Evolutionary conservation across 2,329 filamentous ascomycete species (phyloP), one percentile per base, ranked within the genome.

Genomic region (Erysiphe pulchra): DNA sequence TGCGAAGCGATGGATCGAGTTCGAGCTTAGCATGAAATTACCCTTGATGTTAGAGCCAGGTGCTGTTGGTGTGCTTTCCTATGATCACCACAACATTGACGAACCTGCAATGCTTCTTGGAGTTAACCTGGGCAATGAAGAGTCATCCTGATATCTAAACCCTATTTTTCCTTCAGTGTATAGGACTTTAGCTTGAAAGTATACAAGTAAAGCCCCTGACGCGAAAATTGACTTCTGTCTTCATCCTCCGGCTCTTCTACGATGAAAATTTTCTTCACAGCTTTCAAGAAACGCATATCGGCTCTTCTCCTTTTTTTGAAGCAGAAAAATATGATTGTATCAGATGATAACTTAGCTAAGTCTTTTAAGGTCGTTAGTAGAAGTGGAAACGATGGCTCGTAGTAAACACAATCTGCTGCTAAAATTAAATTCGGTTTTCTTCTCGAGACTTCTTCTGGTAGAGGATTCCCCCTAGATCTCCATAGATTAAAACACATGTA

Each of bases 381-480:
- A 32, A 94, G 67, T 30, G 87, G 86, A 57, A 95, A 95, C 1
- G 90, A 83, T 2, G 87, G 85, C 61, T 95, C 90, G 60, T 92
- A 92, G 65, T 95, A 98, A 43, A 93, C 85, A 62, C 87, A 95
- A 61, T 95, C 90, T 37, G 86, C 87, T 3, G 90, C 90, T n/a
- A 95, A 70, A 47, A 98, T 76, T 46, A 93, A 67, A 55, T 86
- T 75, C 16, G 85, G 83, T 50, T 71, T 71, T 53, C 67, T 65
- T 46, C 67, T 61, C 45, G 67, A 53, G 39, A 78, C 63, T 39
- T 64, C 60, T 38, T 63, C 59, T 34, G 73, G 65, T 41, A 79
- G 63, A 45, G 70, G 63, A 50, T 77, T 68, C 47, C 74, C 74
- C 75, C 75, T 77, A 52, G 32, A 12, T 16, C 17, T 31, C 39